Base-by-base conservation (phyloP, 2,329 filamentous ascomycete species). In the Septoria linicola region DNA sequence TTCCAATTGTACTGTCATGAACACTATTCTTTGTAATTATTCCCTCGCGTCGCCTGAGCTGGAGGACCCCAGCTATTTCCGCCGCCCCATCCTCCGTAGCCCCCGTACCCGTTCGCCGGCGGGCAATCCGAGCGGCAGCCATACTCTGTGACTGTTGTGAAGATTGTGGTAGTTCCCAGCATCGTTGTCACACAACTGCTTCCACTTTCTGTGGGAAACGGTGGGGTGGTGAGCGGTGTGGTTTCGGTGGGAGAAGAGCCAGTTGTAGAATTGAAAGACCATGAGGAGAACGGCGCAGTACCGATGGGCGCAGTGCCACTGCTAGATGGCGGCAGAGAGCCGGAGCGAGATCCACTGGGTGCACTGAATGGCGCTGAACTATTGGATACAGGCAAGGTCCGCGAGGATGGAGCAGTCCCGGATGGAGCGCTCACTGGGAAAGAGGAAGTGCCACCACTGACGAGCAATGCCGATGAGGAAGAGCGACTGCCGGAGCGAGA, bases 101-200 rank as follows among this genome's bases (percentile, higher is more conserved):
- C 53, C 7, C 49, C 53, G 17, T 47, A 53, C n/a, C n/a, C n/a
- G 2, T 32, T 39, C 10, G 27, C 39, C n/a, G 55, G 51, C 5
- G 53, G 49, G 14, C 60, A 62, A 23, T 55, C 55, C 14, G 48
- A 45, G 25, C 55, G 58, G 37, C 60, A 62, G 20, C 55, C 60
- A 14, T 45, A 59, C 23, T 53, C 37, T 13, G 60, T 62, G 31
- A 54, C 41, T 3, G 60, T 62, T 10, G 44, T 55, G 37, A 50
- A 61, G 14, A 62, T 58, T 19, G 60, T 62, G 3, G 55, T 61
- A 16, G 60, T 62, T 20, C 58, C 59, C 34, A 58, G 35, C 31
- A 51, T 57, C 42, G 54, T 56, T 16, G 53, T 61, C 17, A 57
- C 57, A 47, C 58, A 62, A 37, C 52, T 57, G 17, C 39, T 55